Evolutionary conservation across 768 basidiomycete species (phyloP).

Genomic region (Boletus sp.): DNA sequence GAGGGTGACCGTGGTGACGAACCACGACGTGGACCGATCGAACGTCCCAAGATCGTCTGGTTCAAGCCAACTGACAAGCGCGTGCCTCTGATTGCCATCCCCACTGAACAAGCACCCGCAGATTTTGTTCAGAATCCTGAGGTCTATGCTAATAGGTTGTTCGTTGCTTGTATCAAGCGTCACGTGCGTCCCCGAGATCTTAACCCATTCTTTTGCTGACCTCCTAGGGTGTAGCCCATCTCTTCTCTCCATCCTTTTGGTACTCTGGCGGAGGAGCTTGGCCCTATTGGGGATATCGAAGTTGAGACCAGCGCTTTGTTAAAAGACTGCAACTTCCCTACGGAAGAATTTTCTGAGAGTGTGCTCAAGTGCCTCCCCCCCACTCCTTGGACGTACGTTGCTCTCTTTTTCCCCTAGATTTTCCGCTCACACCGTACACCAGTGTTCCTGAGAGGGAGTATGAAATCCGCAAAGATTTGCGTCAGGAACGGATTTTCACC

Average conservation of each 20-base stretch:
- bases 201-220: conserved; percentile 14
- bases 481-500: conserved; percentile 82
- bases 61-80: conserved; percentile 99
- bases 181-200: conserved; percentile 58
- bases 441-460: conserved; percentile 89
- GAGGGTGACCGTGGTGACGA: conserved; percentile 91
- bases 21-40: conserved; percentile 70
- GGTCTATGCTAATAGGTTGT: conserved; percentile 82
- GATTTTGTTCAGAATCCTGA: conserved; percentile 97
- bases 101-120: conserved; percentile 94
- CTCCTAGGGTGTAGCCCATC: conserved; percentile 56
- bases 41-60: conserved; percentile 99
- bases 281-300: conserved; percentile 97
- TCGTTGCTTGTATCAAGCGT: conserved; percentile 98
- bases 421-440: conserved; percentile 10
- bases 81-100: conserved; percentile 97
- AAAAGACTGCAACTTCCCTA: conserved; percentile 99
- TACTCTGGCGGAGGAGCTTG: conserved; percentile 95
- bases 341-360: conserved; percentile 94
- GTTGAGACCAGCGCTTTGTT: conserved; percentile 96
- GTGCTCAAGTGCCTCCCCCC: conserved; percentile 96
- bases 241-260: conserved; percentile 99
- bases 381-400: conserved; percentile 82
- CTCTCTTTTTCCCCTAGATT: neutral
- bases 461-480: conserved; percentile 84